Base-by-base conservation (phyloP, 1,139 yeast genomes). In the Ogataea hybrid region DNA sequence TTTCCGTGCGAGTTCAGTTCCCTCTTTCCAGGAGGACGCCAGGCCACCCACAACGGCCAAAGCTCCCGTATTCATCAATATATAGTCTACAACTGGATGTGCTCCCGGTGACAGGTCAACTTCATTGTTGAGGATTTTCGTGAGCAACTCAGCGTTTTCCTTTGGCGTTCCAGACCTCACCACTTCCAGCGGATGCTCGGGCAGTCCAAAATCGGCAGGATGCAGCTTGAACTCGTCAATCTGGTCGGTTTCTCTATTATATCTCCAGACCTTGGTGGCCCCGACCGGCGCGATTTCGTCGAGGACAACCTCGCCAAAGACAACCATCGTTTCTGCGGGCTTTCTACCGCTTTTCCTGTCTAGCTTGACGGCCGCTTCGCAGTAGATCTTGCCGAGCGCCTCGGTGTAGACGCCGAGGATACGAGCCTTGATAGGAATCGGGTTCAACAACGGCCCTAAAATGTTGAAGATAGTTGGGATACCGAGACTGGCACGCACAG, bases 281-380 rank as follows among this genome's bases (percentile, higher is more conserved):
- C 97, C 97, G 32, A 83, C 77, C 1, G 97, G 96, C 1, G 96
- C 84, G 28, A 92, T 85, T 63, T 92, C 98, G 58, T 92, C 98
- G 25, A 92, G 70, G 0, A 96, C 96, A 39, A 87, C 77, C 39
- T 81, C 80, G 11, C 98, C 98, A 79, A 84, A 90, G 12, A 92
- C 98, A 27, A 92, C 86, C 79, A 89, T 76, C 2, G 95, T 84
- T 29, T 50, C 50, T 4, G 78, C 69, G 6, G 68, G 66, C 5
- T 39, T 37, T 52, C 74, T 69, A 34, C 72, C 71, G 42, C 70
- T 75, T 28, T 67, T 62, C 28, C 65, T 61, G 53, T 79, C 81
- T 49, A 86, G 65, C 42, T 70, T 67, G 5, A 77, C 68, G 1
- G 92, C 88, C 1, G 96, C 88, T 52, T 80, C 75, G 7, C 97